phyloP scores from a whole-genome alignment of 2,329 filamentous ascomycete species.

The Aureobasidium sp. region DNA sequence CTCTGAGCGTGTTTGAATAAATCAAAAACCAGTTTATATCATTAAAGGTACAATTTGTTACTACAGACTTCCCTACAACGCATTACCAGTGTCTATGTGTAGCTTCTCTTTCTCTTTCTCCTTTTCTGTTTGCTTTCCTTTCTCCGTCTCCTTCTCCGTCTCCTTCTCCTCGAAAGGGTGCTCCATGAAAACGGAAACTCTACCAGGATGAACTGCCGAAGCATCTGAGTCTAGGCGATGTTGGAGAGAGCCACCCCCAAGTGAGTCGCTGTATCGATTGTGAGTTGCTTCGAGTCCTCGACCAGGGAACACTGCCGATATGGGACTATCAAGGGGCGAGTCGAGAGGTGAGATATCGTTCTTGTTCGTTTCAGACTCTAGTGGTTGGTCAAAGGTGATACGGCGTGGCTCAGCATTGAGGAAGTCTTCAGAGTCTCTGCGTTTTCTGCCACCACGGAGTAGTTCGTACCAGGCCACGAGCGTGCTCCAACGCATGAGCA shows the following conservation, averaged over 20 bases:
- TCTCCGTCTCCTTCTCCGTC: too few species aligned
- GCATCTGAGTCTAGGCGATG: background rate
- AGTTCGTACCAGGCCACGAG: constrained; percentile 65
- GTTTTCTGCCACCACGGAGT: constrained; percentile 14
- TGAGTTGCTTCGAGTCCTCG: background rate
- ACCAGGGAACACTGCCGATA: background rate
- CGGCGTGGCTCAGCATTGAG: background rate
- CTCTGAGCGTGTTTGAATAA: too few species aligned
- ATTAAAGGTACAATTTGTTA: too few species aligned
- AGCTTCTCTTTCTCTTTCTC: too few species aligned
- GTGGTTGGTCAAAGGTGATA: constrained; percentile 5
- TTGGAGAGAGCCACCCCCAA: background rate
- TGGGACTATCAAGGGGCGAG: background rate
- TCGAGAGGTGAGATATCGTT: background rate
- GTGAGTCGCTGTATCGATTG: background rate
- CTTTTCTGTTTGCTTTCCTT: too few species aligned
- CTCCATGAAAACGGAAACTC: background rate
- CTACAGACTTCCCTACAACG: too few species aligned
- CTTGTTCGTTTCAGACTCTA: background rate
- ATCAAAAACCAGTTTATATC: too few species aligned
- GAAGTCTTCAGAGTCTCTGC: background rate
- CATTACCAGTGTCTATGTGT: too few species aligned
- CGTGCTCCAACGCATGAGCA: constrained; percentile 71
- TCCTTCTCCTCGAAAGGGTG: background rate
- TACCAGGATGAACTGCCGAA: background rate